Evolutionary conservation across 768 basidiomycete genomes (phyloP).

Genomic region (Xerocomus spinulosus): DNA sequence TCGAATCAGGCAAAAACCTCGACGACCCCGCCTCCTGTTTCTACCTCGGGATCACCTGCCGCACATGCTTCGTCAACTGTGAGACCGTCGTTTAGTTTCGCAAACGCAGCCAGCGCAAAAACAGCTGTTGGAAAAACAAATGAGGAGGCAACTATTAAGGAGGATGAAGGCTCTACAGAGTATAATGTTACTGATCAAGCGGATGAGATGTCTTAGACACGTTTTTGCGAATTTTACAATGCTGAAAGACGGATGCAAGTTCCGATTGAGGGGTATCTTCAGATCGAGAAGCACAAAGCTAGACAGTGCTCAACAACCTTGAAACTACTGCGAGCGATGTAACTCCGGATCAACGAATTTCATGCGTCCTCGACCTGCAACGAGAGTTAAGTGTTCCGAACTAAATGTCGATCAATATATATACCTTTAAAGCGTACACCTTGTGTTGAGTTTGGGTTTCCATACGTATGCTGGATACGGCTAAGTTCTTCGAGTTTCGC

Average conservation of each 20-base stretch:
- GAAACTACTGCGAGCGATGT: slow-evolving; percentile 27
- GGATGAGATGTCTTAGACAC: slow-evolving; percentile 16
- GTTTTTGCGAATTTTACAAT: slow-evolving; percentile 5
- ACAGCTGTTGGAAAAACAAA: slow-evolving; percentile 16
- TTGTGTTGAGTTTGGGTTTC: slow-evolving; percentile 29
- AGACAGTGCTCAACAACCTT: background rate
- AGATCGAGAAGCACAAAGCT: background rate
- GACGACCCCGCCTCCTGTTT: slow-evolving; percentile 24
- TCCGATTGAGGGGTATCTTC: slow-evolving; percentile 2
- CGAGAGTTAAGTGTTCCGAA: background rate
- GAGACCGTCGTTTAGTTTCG: slow-evolving; percentile 76
- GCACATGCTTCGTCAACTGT: slow-evolving; percentile 43
- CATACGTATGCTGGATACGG: slow-evolving; percentile 39
- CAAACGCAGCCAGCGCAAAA: slow-evolving; percentile 57
- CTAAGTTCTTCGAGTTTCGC: slow-evolving; percentile 47
- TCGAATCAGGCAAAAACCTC: slow-evolving; percentile 30
- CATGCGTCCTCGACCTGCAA: slow-evolving; percentile 59
- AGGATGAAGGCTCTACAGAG: background rate
- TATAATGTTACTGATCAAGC: slow-evolving; percentile 16
- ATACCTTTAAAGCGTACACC: slow-evolving; percentile 66
- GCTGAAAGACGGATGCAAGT: background rate
- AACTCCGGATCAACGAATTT: slow-evolving; percentile 60
- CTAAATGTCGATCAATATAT: slow-evolving; percentile 4
- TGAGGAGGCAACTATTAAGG: slow-evolving; percentile 8
- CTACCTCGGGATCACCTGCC: slow-evolving; percentile 21